These are phyloP conservation scores for Podaxis sp. DNA, from an alignment of 768 basidiomycete species.

Conservation along the genomic window DNA sequence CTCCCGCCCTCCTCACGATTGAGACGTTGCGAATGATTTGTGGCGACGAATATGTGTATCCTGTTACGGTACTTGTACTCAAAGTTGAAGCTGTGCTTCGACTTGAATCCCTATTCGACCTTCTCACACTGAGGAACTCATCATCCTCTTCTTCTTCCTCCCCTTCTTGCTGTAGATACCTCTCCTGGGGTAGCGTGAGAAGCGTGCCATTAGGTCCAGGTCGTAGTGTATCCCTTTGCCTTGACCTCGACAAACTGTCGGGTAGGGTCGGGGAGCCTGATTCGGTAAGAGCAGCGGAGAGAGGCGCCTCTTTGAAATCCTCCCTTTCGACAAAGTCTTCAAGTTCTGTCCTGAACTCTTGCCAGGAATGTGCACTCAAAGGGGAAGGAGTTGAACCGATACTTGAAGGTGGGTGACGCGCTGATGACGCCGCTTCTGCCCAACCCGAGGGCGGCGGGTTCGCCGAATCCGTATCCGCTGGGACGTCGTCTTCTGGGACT, in stretches of 20 bases:
- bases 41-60: conserved; percentile 31
- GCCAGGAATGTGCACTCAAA: conserved; percentile 19
- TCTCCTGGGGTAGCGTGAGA: conserved; percentile 12
- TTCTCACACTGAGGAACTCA: conserved; percentile 16
- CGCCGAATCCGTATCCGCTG: neutral
- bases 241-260: conserved; percentile 24
- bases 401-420: conserved; percentile 1
- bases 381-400: neutral
- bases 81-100: conserved; percentile 47
- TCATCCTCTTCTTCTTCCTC: conserved; percentile 16
- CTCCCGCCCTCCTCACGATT: conserved; percentile 49
- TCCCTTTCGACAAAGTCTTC: conserved; percentile 22
- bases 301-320: conserved; percentile 13
- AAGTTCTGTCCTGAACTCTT: conserved; percentile 23
- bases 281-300: conserved; percentile 27
- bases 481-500: neutral
- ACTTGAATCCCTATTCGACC: conserved; percentile 42
- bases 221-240: conserved; percentile 20
- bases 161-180: conserved; percentile 4
- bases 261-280: conserved; percentile 27
- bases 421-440: conserved; percentile 4
- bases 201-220: conserved; percentile 11
- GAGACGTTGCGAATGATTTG: conserved; percentile 46
- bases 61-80: conserved; percentile 38
- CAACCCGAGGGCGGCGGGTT: conserved; percentile 1